Evolutionary conservation across 768 basidiomycete species (phyloP).

Genomic region (Termitomyces sp.): DNA sequence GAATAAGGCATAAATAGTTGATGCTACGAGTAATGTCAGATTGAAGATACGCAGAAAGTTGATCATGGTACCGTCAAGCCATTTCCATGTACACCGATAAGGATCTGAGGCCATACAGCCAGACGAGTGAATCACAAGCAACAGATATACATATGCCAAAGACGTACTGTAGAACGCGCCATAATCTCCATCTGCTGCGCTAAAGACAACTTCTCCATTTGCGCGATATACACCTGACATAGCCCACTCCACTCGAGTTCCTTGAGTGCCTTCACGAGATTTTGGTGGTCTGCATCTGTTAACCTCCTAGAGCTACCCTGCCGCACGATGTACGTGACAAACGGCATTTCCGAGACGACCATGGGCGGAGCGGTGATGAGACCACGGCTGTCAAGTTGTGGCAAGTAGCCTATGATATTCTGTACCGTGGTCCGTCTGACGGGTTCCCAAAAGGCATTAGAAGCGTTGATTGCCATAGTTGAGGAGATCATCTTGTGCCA

Average conservation of each 20-base stretch:
- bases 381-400: constrained; percentile 11
- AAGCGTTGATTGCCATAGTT: constrained; percentile 22
- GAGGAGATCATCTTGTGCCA: constrained; percentile 35
- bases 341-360: constrained; percentile 17
- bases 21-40: constrained; percentile 25
- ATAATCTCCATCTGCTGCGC: constrained; percentile 58
- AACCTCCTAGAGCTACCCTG: constrained; percentile 41
- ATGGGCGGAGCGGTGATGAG: constrained; percentile 6
- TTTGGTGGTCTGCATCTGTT: constrained; percentile 41
- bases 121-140: neutral
- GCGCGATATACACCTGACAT: constrained; percentile 38
- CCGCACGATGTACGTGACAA: constrained; percentile 56
- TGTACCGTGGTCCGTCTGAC: constrained; percentile 22
- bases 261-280: constrained; percentile 38
- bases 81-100: constrained; percentile 69
- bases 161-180: constrained; percentile 56
- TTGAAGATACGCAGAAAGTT: neutral
- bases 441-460: constrained; percentile 29
- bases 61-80: constrained; percentile 44
- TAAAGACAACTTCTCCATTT: constrained; percentile 39
- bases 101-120: constrained; percentile 27
- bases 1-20: constrained; percentile 66
- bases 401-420: constrained; percentile 29
- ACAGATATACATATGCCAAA: neutral
- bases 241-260: constrained; percentile 46